These are phyloP conservation scores for Phytophthora palmivora DNA, from an alignment of 352 stramenopile genomes.

Conservation along the genomic window DNA sequence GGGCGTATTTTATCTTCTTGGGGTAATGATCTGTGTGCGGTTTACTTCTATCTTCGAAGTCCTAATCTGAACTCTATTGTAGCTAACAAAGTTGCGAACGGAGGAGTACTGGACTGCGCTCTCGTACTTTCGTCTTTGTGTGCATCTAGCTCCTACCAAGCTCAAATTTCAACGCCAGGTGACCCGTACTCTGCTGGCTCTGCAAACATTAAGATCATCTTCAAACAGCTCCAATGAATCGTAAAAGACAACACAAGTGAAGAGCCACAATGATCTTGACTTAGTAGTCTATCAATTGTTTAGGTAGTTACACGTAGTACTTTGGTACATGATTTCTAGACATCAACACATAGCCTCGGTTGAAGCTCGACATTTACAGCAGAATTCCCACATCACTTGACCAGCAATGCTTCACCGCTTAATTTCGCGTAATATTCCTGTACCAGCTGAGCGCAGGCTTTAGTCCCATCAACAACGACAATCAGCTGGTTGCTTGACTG, in stretches of 20 bases:
- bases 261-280: neutral
- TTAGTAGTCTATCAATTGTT: slow-evolving; percentile 24
- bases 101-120: slow-evolving; percentile 57
- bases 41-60: too few species aligned
- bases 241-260: too few species aligned
- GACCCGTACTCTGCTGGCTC: slow-evolving; percentile 41
- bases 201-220: slow-evolving; percentile 43
- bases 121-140: slow-evolving; percentile 52
- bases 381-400: neutral
- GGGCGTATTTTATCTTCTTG: slow-evolving; percentile 54
- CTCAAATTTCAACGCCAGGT: slow-evolving; percentile 62
- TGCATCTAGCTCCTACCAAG: slow-evolving; percentile 43
- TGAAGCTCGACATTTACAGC: slow-evolving; percentile 18
- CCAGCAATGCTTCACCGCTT: slow-evolving; percentile 9
- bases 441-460: slow-evolving; percentile 33
- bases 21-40: slow-evolving; percentile 30
- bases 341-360: slow-evolving; percentile 9
- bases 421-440: slow-evolving; percentile 26
- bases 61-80: slow-evolving; percentile 2
- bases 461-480: slow-evolving; percentile 33
- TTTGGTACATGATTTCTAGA: slow-evolving; percentile 28
- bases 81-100: slow-evolving; percentile 49
- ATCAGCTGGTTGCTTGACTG: slow-evolving; percentile 27
- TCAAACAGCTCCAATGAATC: slow-evolving; percentile 36
- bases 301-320: slow-evolving; percentile 31